phyloP scores from a whole-genome alignment of 208 protist species.

The Porcisia hertigi region DNA sequence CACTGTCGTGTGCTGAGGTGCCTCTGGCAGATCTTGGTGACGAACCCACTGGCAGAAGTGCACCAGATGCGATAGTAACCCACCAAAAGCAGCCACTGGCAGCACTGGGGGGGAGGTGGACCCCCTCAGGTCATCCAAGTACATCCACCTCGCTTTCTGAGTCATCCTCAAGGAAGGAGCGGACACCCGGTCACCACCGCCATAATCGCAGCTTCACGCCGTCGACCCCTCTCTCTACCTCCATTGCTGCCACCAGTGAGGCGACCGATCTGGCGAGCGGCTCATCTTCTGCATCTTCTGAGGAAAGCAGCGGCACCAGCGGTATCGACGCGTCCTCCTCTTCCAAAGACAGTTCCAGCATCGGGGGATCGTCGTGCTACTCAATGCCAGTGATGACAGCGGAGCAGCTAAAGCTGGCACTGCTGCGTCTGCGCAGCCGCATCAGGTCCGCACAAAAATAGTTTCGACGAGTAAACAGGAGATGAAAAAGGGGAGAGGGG shows the following conservation, averaged over 20 bases:
- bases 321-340: neutral
- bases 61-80: neutral
- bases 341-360: neutral
- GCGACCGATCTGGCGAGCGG: conserved; percentile 9
- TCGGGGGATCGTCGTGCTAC: neutral
- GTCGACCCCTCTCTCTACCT: neutral
- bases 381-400: conserved; percentile 64
- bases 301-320: conserved; percentile 12
- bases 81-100: neutral
- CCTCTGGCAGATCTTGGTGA: neutral
- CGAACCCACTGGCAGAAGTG: neutral
- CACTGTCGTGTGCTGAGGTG: neutral
- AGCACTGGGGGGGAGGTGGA: neutral
- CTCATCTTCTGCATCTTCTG: conserved; percentile 14
- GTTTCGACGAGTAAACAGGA: neutral
- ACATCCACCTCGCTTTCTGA: neutral
- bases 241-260: neutral
- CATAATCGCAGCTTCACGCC: neutral
- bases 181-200: conserved; percentile 1
- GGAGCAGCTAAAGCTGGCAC: conserved; percentile 67
- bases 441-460: conserved; percentile 35
- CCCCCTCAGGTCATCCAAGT: neutral
- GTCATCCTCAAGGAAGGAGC: neutral
- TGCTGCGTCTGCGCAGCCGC: conserved; percentile 60
- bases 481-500: too few species aligned